These are phyloP conservation scores for Talaromyces liani DNA, from an alignment of 495 filamentous ascomycete genomes.

Conservation along the genomic window DNA sequence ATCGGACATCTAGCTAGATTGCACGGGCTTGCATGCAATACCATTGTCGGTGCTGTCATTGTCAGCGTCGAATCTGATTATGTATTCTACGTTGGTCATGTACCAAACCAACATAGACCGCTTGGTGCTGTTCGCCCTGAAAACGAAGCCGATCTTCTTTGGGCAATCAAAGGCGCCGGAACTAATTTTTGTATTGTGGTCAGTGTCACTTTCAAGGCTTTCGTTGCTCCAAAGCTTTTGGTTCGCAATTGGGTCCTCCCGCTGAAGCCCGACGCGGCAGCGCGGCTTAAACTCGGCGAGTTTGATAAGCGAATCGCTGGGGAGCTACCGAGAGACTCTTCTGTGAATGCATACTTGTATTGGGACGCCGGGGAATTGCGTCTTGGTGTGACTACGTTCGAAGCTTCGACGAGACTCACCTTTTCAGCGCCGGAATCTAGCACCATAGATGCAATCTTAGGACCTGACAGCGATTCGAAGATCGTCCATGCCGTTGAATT, in stretches of 20 bases:
- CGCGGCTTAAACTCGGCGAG: constrained; percentile 26
- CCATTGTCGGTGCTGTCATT: constrained; percentile 51
- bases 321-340: constrained; percentile 35
- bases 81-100: constrained; percentile 41
- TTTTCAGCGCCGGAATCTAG: constrained; percentile 12
- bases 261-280: constrained; percentile 30
- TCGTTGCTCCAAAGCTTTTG: constrained; percentile 31
- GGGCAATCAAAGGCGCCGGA: constrained; percentile 55
- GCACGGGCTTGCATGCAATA: constrained; percentile 53
- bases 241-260: constrained; percentile 46
- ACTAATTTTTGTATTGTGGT: constrained; percentile 59
- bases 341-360: constrained; percentile 54
- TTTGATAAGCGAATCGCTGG: constrained; percentile 38
- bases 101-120: constrained; percentile 43
- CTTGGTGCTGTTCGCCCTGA: constrained; percentile 35
- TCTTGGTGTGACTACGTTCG: constrained; percentile 49
- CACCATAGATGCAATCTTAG: constrained; percentile 22
- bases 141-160: constrained; percentile 49
- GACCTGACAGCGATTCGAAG: constrained; percentile 26
- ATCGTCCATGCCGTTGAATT: constrained; percentile 41
- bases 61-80: constrained; percentile 48
- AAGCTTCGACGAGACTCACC: constrained; percentile 25
- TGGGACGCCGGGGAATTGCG: constrained; percentile 38
- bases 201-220: constrained; percentile 49
- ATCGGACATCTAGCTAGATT: constrained; percentile 53